A percentile compares a stretch with the other conserved stretches of the same genome.
Evolutionary conservation across 805 yeast species (phyloP).

Genomic region (Sugiyamaella americana): DNA sequence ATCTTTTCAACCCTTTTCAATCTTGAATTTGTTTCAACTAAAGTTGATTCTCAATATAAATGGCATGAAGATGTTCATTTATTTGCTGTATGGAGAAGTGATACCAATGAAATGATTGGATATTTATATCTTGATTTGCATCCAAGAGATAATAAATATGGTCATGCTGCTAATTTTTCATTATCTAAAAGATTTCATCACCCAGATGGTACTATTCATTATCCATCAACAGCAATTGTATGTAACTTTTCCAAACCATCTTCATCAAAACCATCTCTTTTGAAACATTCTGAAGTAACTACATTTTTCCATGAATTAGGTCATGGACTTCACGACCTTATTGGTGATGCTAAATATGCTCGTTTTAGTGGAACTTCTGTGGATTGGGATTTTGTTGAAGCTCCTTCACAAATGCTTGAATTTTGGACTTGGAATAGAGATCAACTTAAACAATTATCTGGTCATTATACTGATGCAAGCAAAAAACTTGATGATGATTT

Average conservation of each 20-base stretch:
- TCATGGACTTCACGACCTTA: constrained; percentile 76
- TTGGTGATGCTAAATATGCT: constrained; percentile 58
- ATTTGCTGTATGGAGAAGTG: constrained; percentile 57
- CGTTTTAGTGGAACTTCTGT: constrained; percentile 74
- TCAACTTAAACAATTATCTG: constrained; percentile 52
- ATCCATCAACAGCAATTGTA: constrained; percentile 72
- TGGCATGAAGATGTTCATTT: constrained; percentile 82
- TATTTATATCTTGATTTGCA: constrained; percentile 76
- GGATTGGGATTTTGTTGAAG: constrained; percentile 83
- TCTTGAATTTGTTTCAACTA: constrained; percentile 56
- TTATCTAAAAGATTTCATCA: constrained; percentile 53
- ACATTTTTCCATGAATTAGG: constrained; percentile 89
- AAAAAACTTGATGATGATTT: constrained; percentile 47
- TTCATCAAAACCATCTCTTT: constrained; percentile 59
- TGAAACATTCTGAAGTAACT: constrained; percentile 71
- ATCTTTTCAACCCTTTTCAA: constrained; percentile 67
- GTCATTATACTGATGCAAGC: constrained; percentile 55
- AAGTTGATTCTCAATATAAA: constrained; percentile 37
- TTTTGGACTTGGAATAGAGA: constrained; percentile 78
- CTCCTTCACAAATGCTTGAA: constrained; percentile 86
- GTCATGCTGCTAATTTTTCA: constrained; percentile 83
- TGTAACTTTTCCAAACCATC: constrained; percentile 80
- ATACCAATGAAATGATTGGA: constrained; percentile 63
- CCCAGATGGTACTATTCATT: constrained; percentile 42
- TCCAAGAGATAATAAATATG: constrained; percentile 81